phyloP scores from a whole-genome alignment of 2,329 filamentous ascomycete species.

The Pleurostoma richardsiae region DNA sequence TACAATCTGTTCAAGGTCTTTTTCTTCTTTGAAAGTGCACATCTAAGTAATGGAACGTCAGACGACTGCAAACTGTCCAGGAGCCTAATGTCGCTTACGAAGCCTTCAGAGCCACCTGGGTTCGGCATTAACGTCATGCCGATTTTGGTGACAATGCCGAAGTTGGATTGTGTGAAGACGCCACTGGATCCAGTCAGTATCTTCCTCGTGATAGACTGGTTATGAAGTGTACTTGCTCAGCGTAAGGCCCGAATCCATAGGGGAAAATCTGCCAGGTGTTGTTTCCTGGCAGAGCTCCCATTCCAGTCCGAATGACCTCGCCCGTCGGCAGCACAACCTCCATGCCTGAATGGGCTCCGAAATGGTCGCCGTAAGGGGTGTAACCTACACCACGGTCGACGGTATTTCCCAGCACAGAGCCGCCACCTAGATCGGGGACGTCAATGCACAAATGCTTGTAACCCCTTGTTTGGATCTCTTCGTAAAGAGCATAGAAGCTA shows the following conservation, averaged over 20 bases:
- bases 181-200: constrained; percentile 12
- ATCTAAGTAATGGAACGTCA: constrained; percentile 23
- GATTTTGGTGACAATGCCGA: constrained; percentile 48
- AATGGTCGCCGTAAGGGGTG: constrained; percentile 39
- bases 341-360: constrained; percentile 31
- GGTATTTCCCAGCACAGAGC: constrained; percentile 39
- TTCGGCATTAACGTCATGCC: constrained; percentile 48
- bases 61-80: constrained; percentile 7
- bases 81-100: too few species aligned
- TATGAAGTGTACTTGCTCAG: constrained; percentile 10
- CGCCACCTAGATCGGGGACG: constrained; percentile 34
- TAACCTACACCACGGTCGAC: constrained; percentile 40
- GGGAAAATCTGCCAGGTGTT: constrained; percentile 36
- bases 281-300: constrained; percentile 29
- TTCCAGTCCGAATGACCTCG: constrained; percentile 34
- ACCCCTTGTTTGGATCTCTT: constrained; percentile 25
- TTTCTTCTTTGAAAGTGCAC: constrained; percentile 27
- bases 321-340: constrained; percentile 38
- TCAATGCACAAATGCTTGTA: constrained; percentile 37
- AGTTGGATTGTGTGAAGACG: constrained; percentile 44
- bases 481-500: constrained; percentile 30
- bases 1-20: too few species aligned
- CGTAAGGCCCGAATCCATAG: constrained; percentile 31
- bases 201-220: too few species aligned
- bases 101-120: constrained; percentile 38